Base-by-base conservation (phyloP, 805 yeast species). In the Nakazawaea pomicola region DNA sequence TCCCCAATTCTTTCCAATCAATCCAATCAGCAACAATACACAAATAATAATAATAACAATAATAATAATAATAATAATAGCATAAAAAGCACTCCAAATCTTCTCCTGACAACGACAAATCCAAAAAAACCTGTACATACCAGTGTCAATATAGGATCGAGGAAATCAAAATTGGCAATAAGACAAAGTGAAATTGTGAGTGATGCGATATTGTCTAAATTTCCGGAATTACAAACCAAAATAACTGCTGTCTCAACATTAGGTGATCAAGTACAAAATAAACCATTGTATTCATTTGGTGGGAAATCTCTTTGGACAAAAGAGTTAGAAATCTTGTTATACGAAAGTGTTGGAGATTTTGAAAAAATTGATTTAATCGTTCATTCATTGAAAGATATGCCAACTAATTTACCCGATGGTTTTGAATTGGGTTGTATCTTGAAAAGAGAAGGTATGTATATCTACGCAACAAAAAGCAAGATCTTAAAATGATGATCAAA, bases 281-380 rank as follows among this genome's bases (percentile, higher is more conserved):
- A 78, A 57, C 96, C 99, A 6, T 68, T 93, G 37, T 93, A 91
- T 61, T 77, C 95, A 4, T 93, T 93, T 63, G 98, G 97, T 32
- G 99, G 99, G 19, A 93, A 93, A 60, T 79, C 96, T 0, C 61
- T 93, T 18, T 93, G 99, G 99, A 93, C 99, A 3, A 85, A 86
- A 56, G 99, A 93, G 62, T 70, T 93, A 43, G 99, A 93, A 62
- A 80, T 80, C 18, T 65, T 89, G 36, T 65, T 91, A 29, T 71
- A 83, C 49, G 74, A 74, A 47, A 68, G 73, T 34, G 70, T 78
- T 19, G 90, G 83, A 21, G 69, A 65, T 15, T 79, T 69, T 50
- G 80, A 83, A 40, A 71, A 79, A 61, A 68, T 91, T 36, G 97
- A 93, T 58, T 66, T 91, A 62, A 83, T 93, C 56, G 98, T 91